Evolutionary conservation across 176 grass and related monocot species (phyloP), one percentile per base, ranked within the genome.

Genomic region (Zea luxurians): DNA sequence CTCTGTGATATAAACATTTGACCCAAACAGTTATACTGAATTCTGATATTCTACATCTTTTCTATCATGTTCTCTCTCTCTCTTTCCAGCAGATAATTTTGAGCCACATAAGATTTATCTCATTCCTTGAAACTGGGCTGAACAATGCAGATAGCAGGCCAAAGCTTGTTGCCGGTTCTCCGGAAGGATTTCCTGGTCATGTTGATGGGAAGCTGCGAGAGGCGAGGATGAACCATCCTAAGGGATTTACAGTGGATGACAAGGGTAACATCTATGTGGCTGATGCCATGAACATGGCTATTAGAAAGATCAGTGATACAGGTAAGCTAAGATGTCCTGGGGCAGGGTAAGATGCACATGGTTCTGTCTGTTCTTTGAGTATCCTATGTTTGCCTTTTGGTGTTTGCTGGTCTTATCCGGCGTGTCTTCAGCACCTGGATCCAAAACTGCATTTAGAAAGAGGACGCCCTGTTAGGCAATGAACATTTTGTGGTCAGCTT

Each of bases 221-320:
- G 68, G 96, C 92, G 2, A 90, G 86, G 84, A 83, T 98, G 91
- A 98, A 98, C 68, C 96, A 89, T 84, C 96, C 96, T 13, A 98
- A 92, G 79, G 89, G 96, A 82, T 95, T 98, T 83, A 90, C 96
- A 1, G 87, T 90, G 37, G 96, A 98, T 8, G 88, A 72, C 50
- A 92, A 75, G 84, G 96, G 96, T 71, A 98, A 98, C 83, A 94
- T 98, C 63, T 95, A 98, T 70, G 88, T 98, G 64, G 92, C 96
- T 48, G 96, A 98, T 91, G 87, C 96, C 34, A 87, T 92, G 89
- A 99, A 99, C 80, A 94, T 91, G 88, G 96, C 90, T 78, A 90
- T 99, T 86, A 99, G 96, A 80, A 99, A 99, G 87, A 95, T 99
- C 85, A 99, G 92, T 76, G 96, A 95, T 78, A 79, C 85, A 75